Conservation (phyloP, 2,329 filamentous ascomycete species). For the Clonostachys byssicola region DNA sequence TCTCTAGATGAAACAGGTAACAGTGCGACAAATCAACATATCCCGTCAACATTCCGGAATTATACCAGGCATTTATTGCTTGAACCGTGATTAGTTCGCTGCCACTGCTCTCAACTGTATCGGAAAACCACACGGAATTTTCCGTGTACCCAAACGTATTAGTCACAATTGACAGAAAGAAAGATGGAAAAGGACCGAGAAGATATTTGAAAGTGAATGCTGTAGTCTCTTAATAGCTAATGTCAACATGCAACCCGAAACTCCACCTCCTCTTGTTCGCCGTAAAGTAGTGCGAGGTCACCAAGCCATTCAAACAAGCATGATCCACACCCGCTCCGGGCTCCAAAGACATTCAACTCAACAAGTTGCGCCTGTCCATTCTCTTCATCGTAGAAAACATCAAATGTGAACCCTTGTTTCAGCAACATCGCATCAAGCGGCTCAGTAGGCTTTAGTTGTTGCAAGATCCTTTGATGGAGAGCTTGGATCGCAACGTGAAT, state of each 20-base stretch:
- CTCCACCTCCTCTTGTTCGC: slow-evolving; percentile 16
- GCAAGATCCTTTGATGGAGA: slow-evolving; percentile 18
- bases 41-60: too few relatives aligned
- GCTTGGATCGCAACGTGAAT: slow-evolving; percentile 11
- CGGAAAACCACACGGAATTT: too few relatives aligned
- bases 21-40: too few relatives aligned
- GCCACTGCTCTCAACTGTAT: too few relatives aligned
- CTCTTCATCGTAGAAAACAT: slow-evolving; percentile 28
- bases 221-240: too few relatives aligned
- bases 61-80: too few relatives aligned
- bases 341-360: slow-evolving; percentile 40
- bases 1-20: too few relatives aligned
- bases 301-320: slow-evolving; percentile 40
- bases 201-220: too few relatives aligned
- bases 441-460: slow-evolving; percentile 8
- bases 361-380: slow-evolving; percentile 21
- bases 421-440: slow-evolving; percentile 19
- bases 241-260: slow-evolving; percentile 11
- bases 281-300: slow-evolving; percentile 29
- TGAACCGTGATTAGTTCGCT: too few relatives aligned
- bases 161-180: too few relatives aligned
- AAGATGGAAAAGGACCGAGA: too few relatives aligned
- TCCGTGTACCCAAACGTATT: too few relatives aligned
- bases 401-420: slow-evolving; percentile 35
- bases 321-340: slow-evolving; percentile 34